A percentile compares a stretch with the other conserved stretches of the same genome.
phyloP scores from a whole-genome alignment of 352 stramenopile species.

The Phytopythium vexans region DNA sequence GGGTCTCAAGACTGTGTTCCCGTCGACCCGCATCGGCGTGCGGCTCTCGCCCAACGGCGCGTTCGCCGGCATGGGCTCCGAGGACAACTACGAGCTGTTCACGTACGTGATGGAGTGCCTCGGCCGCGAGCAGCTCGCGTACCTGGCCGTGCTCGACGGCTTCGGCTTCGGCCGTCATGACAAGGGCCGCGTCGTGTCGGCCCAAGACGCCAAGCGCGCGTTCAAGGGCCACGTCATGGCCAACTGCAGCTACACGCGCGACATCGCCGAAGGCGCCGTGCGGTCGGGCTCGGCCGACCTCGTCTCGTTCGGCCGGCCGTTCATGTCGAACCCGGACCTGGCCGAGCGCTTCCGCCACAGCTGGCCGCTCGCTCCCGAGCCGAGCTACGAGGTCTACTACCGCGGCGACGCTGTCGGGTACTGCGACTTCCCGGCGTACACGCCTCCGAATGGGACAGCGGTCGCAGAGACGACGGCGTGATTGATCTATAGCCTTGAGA shows the following conservation, averaged over 20 bases:
- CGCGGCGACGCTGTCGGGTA: conserved; percentile 17
- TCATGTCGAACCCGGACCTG: conserved; percentile 45
- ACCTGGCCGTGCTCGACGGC: conserved; percentile 35
- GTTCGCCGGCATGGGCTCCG: conserved; percentile 28
- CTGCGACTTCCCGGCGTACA: conserved; percentile 21
- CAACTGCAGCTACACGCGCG: conserved; percentile 33
- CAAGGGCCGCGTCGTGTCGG: conserved; percentile 23
- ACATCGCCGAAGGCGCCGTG: conserved; percentile 24
- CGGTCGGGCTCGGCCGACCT: conserved; percentile 26
- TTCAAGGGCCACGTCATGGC: conserved; percentile 32
- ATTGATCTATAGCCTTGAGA: too few species aligned
- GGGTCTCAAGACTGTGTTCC: conserved; percentile 30
- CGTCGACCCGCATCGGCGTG: conserved; percentile 27
- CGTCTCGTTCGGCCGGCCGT: conserved; percentile 31
- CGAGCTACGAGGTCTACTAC: conserved; percentile 21
- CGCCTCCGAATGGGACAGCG: background rate
- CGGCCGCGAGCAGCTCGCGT: conserved; percentile 27
- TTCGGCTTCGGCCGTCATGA: conserved; percentile 31
- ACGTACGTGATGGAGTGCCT: conserved; percentile 29
- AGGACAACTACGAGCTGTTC: conserved; percentile 42
- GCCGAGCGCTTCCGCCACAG: conserved; percentile 20
- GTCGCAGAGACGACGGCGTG: too few species aligned
- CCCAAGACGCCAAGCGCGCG: conserved; percentile 24
- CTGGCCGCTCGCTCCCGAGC: conserved; percentile 10
- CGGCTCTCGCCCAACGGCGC: conserved; percentile 30